Percentiles rank a stretch among this genome's conserved stretches.
Evolutionary conservation across 345 rosid genomes (phyloP).

Genomic region (Gossypium ekmanianum): DNA sequence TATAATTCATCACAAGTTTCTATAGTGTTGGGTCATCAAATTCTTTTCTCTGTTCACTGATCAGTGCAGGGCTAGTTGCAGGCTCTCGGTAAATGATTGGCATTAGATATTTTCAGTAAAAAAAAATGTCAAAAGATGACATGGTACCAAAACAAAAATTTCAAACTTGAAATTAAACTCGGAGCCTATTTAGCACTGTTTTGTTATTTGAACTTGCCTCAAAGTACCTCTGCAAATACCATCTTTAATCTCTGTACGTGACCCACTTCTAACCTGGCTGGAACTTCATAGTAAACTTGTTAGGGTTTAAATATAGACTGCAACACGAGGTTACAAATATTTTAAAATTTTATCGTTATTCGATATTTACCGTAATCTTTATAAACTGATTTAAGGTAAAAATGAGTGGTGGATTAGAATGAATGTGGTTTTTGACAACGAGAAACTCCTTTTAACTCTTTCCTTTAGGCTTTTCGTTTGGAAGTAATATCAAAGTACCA

Average conservation of each 20-base stretch:
- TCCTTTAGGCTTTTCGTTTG: not conserved
- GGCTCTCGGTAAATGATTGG: constrained; percentile 14
- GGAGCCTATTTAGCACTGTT: no score
- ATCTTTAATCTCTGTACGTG: constrained; percentile 17
- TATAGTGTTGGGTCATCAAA: constrained; percentile 2
- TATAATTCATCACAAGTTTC: constrained; percentile 1
- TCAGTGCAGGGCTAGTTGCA: not conserved
- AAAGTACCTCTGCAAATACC: constrained; percentile 11
- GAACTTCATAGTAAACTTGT: not conserved
- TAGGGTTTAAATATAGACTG: no score
- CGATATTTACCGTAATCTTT: no score
- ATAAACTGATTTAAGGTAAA: not conserved
- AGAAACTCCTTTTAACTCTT: no score
- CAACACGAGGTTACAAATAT: no score
- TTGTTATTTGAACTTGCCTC: no score
- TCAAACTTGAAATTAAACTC: not conserved
- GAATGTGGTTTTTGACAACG: no score
- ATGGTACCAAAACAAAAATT: not conserved
- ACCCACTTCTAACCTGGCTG: constrained; percentile 13
- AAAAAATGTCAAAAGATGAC: not conserved
- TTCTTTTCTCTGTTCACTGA: not conserved
- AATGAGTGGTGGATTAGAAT: not conserved
- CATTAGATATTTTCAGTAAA: constrained; percentile 1
- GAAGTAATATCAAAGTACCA: not conserved
- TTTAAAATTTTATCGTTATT: no score